These are phyloP conservation scores for Kondoa malvinella DNA, from an alignment of 768 basidiomycete genomes.

Conservation along the genomic window DNA sequence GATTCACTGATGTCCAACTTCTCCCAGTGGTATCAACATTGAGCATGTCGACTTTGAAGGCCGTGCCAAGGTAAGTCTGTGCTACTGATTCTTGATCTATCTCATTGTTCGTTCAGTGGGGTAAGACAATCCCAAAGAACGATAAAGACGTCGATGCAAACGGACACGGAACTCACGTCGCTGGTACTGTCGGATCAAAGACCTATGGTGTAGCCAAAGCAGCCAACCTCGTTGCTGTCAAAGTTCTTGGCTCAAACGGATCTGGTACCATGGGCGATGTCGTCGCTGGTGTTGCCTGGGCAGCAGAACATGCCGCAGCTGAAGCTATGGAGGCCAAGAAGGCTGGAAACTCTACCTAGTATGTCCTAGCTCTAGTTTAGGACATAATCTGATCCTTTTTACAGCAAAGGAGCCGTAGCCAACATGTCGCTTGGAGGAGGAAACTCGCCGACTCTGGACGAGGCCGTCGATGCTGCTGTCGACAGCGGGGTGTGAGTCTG, in stretches of 20 bases:
- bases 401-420: conserved; percentile 42
- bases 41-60: conserved; percentile 72
- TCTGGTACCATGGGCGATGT: conserved; percentile 92
- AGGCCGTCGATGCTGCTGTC: conserved; percentile 70
- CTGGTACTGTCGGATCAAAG: conserved; percentile 64
- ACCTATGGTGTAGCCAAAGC: conserved; percentile 93
- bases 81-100: neutral
- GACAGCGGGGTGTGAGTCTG: conserved; percentile 41
- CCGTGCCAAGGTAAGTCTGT: conserved; percentile 40
- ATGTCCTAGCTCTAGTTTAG: neutral
- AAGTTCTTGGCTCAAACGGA: conserved; percentile 76
- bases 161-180: conserved; percentile 55
- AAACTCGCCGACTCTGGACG: conserved; percentile 68
- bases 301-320: conserved; percentile 43
- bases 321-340: conserved; percentile 42
- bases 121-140: conserved; percentile 64
- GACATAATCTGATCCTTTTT: neutral
- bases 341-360: neutral
- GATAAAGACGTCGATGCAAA: conserved; percentile 64
- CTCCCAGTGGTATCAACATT: conserved; percentile 63
- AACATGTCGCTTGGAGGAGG: conserved; percentile 98
- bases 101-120: conserved; percentile 41
- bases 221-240: conserved; percentile 74
- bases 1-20: neutral
- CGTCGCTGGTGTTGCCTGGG: conserved; percentile 69